Base-by-base conservation (phyloP, 257 asterid genomes). In the Eucommia ulmoides region DNA sequence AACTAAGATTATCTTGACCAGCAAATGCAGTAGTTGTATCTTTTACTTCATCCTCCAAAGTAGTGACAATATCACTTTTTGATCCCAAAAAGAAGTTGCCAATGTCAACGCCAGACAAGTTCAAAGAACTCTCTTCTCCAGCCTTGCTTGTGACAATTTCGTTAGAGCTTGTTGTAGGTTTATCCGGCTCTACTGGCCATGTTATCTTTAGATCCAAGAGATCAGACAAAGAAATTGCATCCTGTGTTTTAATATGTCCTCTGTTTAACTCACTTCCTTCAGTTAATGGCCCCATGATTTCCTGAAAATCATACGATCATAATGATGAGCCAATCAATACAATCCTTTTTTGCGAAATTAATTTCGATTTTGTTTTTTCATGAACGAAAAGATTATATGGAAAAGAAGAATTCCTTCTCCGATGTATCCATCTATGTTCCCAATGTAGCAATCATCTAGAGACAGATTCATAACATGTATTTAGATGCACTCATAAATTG, bases 81-180 rank as follows among this genome's bases (percentile, higher is more conserved):
- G 78, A 56, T 19, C 68, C 70, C 25, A 71, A 45, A 56, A 82
- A 79, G 75, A 82, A 80, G 45, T 55, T 68, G 69, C 84, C 78
- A 12, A 81, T 79, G 52, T 85, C 74, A 38, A 80, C 64, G 56
- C 81, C 94, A 47, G 75, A 53, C 17, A 71, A 68, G 50, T 60
- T 53, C 48, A 51, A 52, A 55, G 68, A 70, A 24, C 69, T 69
- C 66, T 58, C 73, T 38, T 61, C 73, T 23, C 58, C 46, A n/a
- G 35, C 55, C 58, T 65, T 72, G 50, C 41, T 65, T 74, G n/a
- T 71, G 26, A 20, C 44, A 41, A 61, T 51, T 61, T 33, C 33
- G n/a, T 71, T 35, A 20, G 45, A 41, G 59, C 52, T 61, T 33
- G 41, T 53, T 26, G 65, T 81, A 38, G 58, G 48, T 56, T 65